Percentiles rank a stretch among this genome's conserved stretches.
These are phyloP conservation scores for Wickerhamomyces bovis DNA, from an alignment of 805 yeast species.

Conservation along the genomic window DNA sequence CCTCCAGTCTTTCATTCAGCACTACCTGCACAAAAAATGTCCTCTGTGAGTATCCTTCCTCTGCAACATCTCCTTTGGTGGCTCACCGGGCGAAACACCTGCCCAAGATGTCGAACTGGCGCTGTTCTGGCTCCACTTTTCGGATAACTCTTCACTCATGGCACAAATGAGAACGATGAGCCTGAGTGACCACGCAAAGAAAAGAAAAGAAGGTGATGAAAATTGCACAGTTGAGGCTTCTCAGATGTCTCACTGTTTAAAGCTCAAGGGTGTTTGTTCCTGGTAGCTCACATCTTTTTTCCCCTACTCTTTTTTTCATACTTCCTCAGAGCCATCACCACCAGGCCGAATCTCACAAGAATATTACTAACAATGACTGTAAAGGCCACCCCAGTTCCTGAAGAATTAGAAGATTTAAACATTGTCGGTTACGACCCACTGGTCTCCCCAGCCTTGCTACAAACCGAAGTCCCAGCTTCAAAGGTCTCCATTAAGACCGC, in stretches of 20 bases:
- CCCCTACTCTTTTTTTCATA: too few relatives aligned
- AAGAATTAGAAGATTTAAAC: conserved; percentile 60
- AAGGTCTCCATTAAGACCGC: conserved; percentile 55
- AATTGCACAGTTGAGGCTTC: too few relatives aligned
- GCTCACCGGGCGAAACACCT: too few relatives aligned
- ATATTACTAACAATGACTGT: conserved; percentile 3
- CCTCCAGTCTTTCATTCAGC: not conserved
- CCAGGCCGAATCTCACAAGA: too few relatives aligned
- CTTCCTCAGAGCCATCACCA: too few relatives aligned
- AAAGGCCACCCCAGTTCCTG: conserved; percentile 18
- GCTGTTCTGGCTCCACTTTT: too few relatives aligned
- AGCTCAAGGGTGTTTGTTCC: too few relatives aligned
- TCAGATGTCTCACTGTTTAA: too few relatives aligned
- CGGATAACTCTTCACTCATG: not conserved
- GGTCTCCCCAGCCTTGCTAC: conserved; percentile 86
- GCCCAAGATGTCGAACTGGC: too few relatives aligned
- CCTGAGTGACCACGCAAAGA: too few relatives aligned
- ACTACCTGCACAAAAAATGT: not conserved
- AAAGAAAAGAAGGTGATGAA: not conserved
- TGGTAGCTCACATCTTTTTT: too few relatives aligned
- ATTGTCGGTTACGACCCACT: conserved; percentile 90
- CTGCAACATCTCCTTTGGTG: too few relatives aligned
- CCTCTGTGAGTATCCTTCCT: not conserved
- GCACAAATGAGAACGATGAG: not conserved
- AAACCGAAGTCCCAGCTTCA: conserved; percentile 72